phyloP scores from a whole-genome alignment of 495 filamentous ascomycete species.

The Penicillium crystallinum region DNA sequence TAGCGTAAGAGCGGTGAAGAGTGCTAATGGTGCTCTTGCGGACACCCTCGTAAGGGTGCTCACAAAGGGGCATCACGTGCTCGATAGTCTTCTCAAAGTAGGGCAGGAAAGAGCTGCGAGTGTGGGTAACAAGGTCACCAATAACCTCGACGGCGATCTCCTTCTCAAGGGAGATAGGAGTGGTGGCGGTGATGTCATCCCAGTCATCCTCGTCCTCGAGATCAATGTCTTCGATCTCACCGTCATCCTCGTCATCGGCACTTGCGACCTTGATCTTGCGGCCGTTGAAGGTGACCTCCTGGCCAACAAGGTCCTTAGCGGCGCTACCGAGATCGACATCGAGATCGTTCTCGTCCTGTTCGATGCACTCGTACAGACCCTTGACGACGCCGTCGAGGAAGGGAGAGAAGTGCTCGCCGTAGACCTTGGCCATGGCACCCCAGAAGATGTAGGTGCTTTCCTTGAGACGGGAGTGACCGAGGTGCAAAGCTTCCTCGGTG shows the following conservation, averaged over 20 bases:
- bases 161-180: constrained; percentile 88
- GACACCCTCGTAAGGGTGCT: constrained; percentile 90
- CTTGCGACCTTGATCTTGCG: constrained; percentile 78
- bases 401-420: constrained; percentile 80
- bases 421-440: constrained; percentile 91
- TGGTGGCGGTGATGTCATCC: constrained; percentile 77
- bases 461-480: constrained; percentile 82
- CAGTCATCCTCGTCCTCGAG: constrained; percentile 74
- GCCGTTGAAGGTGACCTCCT: constrained; percentile 70
- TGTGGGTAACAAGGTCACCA: constrained; percentile 84
- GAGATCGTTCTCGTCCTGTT: constrained; percentile 84
- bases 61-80: constrained; percentile 67
- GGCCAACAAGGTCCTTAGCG: constrained; percentile 68
- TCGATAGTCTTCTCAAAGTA: constrained; percentile 91
- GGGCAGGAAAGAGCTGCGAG: constrained; percentile 69
- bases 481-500: constrained; percentile 84
- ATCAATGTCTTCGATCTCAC: constrained; percentile 57
- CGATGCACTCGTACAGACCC: constrained; percentile 75
- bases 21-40: constrained; percentile 86
- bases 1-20: constrained; percentile 87
- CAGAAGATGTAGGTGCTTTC: constrained; percentile 97
- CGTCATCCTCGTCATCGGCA: constrained; percentile 52
- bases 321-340: constrained; percentile 75
- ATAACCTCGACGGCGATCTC: constrained; percentile 95
- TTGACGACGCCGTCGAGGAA: constrained; percentile 84